Base-by-base conservation (phyloP, 179 eudicot species). In the Spergularia azorica region DNA sequence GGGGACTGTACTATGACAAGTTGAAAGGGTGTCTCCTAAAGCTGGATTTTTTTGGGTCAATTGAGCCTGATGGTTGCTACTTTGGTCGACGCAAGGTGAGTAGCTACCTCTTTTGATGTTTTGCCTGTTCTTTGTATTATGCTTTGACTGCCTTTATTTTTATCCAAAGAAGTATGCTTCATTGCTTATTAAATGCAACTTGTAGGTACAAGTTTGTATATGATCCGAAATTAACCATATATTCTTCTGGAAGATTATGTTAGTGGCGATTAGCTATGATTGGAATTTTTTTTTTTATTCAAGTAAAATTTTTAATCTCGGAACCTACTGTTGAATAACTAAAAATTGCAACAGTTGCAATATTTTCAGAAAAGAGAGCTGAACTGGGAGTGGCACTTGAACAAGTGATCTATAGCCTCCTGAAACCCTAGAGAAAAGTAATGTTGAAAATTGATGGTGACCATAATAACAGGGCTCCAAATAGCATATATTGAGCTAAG, bases 1-100 rank as follows among this genome's bases (percentile, higher is more conserved):
- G 99, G 86, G 99, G 99, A 55, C 80, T 95, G 72, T 89, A 86
- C 77, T 95, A 95, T 77, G 99, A 95, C 89, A 93, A 88, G 83
- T 83, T 80, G 73, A 95, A 91, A 86, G 99, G 99, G 36, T 91
- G 94, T 73, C 94, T 95, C 50, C 69, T 95, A 87, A 95, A 95
- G 89, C 84, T 95, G 85, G 99, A 95, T 84, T 95, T 95, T 84
- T 95, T 95, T 73, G 99, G 99, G 65, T 90, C 99, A 48, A 94
- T 95, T 77, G 99, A 95, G 85, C 94, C 87, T 62, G 98, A 89
- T 72, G 97, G 98, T 59, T 95, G 99, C 88, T 95, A 86, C 86
- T 95, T 81, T 89, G 99, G 99, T 70, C 92, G 98, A 71, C 89
- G 87, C 56, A 91, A 90, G 97, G 99, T 95, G 83, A 43, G 72